Percentiles rank a stretch among this genome's conserved stretches.
These are phyloP conservation scores for Pterula multifida DNA, from an alignment of 1,284 basidiomycete genomes.

Conservation along the genomic window DNA sequence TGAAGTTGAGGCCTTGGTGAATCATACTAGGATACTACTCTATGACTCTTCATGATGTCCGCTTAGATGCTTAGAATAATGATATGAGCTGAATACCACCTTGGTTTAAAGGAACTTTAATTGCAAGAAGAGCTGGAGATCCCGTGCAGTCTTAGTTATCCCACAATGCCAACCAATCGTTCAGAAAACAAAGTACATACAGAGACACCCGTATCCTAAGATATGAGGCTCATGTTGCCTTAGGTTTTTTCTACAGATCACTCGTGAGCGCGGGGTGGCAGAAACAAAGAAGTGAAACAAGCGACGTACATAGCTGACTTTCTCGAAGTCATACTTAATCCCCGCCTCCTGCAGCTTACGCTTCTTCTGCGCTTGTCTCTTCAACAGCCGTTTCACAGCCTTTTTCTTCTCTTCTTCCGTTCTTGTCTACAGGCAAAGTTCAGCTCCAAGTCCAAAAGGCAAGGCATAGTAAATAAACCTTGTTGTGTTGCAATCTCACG, in stretches of 20 bases:
- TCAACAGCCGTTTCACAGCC: conserved; percentile 62
- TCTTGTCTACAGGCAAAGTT: conserved; percentile 39
- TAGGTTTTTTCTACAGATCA: not conserved
- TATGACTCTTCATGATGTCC: too few relatives aligned
- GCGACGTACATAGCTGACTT: conserved; percentile 48
- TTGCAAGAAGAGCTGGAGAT: not conserved
- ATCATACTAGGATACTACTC: too few relatives aligned
- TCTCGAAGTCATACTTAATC: conserved; percentile 84
- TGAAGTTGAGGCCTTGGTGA: conserved; percentile 22
- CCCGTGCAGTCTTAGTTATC: not conserved
- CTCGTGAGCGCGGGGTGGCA: conserved; percentile 17
- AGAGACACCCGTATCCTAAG: not conserved
- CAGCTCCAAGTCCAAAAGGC: conserved; percentile 4
- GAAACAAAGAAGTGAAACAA: conserved; percentile 5
- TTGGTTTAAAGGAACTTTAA: not conserved
- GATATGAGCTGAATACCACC: not conserved
- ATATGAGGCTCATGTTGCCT: not conserved
- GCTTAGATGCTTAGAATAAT: not conserved
- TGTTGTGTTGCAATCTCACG: conserved; percentile 68
- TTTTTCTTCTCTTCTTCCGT: conserved; percentile 61
- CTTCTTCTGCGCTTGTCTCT: conserved; percentile 70
- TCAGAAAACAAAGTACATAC: not conserved
- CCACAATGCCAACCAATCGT: not conserved
- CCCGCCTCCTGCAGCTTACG: conserved; percentile 72
- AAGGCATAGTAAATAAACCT: conserved; percentile 33